phyloP scores from a whole-genome alignment of 345 rosid species.

The Salix caprea region DNA sequence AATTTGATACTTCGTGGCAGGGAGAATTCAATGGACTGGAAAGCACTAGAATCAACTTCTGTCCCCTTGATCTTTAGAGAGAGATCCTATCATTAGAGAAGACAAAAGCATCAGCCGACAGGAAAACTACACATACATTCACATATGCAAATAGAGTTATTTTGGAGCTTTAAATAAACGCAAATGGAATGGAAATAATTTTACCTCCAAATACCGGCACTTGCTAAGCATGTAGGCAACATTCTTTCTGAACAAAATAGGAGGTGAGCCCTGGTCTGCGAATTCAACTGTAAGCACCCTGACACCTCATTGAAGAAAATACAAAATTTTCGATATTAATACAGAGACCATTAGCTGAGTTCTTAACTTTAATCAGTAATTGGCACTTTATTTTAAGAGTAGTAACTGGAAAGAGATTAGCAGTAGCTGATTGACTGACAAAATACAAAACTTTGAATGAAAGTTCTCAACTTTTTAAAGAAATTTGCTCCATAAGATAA shows the following conservation, averaged over 20 bases:
- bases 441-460: no score
- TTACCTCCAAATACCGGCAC: slow-evolving; percentile 55
- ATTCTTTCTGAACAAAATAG: slow-evolving; percentile 18
- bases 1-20: slow-evolving; percentile 42
- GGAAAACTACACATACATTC: neutral
- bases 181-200: neutral
- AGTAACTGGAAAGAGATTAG: no score
- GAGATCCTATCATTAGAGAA: slow-evolving; percentile 43
- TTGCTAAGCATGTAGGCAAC: slow-evolving; percentile 34
- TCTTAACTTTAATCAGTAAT: no score
- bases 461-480: no score
- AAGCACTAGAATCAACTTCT: slow-evolving; percentile 29
- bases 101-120: slow-evolving; percentile 9
- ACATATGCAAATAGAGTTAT: neutral
- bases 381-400: no score
- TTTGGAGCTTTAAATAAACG: neutral
- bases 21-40: slow-evolving; percentile 27
- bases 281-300: slow-evolving; percentile 51
- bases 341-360: no score
- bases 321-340: neutral
- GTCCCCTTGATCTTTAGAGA: slow-evolving; percentile 42
- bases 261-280: slow-evolving; percentile 27
- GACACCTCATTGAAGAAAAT: neutral
- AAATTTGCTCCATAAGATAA: no score
- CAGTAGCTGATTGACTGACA: no score